Percentiles rank a stretch among this genome's conserved stretches.
Conservation (phyloP, 768 basidiomycete genomes). For the Trametes elegans region DNA sequence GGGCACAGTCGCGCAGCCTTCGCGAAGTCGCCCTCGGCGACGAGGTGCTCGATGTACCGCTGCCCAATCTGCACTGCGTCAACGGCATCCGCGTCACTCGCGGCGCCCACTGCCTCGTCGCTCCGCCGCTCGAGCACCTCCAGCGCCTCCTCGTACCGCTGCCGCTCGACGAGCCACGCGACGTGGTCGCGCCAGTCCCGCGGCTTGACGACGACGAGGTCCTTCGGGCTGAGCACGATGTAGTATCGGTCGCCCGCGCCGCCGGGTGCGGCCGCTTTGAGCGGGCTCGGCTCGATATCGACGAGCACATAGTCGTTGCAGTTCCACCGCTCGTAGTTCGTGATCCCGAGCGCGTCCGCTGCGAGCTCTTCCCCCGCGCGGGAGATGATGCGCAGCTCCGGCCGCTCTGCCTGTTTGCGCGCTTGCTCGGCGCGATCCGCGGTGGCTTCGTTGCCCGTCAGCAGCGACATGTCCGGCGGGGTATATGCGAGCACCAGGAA, state of each 20-base stretch:
- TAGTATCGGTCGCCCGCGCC: conserved; percentile 47
- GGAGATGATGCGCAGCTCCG: conserved; percentile 90
- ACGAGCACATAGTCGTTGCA: conserved; percentile 90
- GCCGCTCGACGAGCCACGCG: conserved; percentile 84
- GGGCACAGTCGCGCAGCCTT: conserved; percentile 84
- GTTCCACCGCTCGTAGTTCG: conserved; percentile 77
- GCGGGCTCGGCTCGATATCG: conserved; percentile 35
- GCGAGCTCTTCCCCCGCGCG: conserved; percentile 85
- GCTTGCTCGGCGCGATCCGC: conserved; percentile 72
- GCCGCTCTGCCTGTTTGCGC: conserved; percentile 84
- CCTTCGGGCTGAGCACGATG: conserved; percentile 82
- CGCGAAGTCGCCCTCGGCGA: conserved; percentile 66
- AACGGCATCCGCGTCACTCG: conserved; percentile 36
- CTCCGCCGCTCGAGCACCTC: conserved; percentile 5
- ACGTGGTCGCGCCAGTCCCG: conserved; percentile 90
- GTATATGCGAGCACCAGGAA: conserved; percentile 89
- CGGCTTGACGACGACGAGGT: conserved; percentile 82
- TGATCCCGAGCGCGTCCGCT: conserved; percentile 77
- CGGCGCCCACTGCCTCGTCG: conserved; percentile 10
- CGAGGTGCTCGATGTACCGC: conserved; percentile 83
- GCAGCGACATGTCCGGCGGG: conserved; percentile 68
- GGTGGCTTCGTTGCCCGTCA: conserved; percentile 55
- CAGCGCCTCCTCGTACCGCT: conserved; percentile 81
- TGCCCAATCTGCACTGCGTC: conserved; percentile 73
- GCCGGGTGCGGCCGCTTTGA: conserved; percentile 19